These are phyloP conservation scores for Xylariaceae sp. DNA, from an alignment of 2,329 filamentous ascomycete species.

Conservation along the genomic window DNA sequence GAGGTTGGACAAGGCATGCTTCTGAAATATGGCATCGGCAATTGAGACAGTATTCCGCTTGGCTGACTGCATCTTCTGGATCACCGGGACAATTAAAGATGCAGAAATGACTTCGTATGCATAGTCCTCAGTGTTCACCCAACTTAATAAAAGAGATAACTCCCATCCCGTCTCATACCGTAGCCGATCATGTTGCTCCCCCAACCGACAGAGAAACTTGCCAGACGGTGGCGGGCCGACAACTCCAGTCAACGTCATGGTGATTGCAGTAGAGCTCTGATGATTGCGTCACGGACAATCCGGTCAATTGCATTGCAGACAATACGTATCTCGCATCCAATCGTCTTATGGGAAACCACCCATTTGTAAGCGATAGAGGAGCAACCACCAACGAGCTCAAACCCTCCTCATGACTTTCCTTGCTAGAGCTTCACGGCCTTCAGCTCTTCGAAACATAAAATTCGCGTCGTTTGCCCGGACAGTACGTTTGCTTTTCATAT, in stretches of 20 bases:
- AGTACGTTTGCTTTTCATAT: no score
- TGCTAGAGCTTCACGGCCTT: constrained; percentile 33
- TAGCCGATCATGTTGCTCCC: no score
- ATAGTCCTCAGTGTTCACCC: no score
- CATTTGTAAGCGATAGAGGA: constrained; percentile 25
- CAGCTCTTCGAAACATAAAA: constrained; percentile 32
- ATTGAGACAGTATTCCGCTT: no score
- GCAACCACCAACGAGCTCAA: background rate
- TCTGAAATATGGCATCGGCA: no score
- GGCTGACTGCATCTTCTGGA: no score
- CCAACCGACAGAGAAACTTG: background rate
- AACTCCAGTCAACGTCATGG: constrained; percentile 22
- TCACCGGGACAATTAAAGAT: no score
- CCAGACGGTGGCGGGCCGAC: constrained; percentile 14
- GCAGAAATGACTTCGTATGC: no score
- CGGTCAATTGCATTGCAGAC: constrained; percentile 5
- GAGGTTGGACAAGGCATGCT: no score
- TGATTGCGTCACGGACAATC: background rate
- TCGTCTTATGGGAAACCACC: background rate
- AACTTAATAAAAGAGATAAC: no score
- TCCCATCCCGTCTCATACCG: no score
- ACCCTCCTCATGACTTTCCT: constrained; percentile 42
- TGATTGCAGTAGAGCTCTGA: background rate
- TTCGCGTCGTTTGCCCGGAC: constrained; percentile 23
- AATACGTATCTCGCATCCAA: background rate